These are phyloP conservation scores for Mortierella sp. DNA, from an alignment of 371 early-diverging fungal genomes.

Conservation along the genomic window DNA sequence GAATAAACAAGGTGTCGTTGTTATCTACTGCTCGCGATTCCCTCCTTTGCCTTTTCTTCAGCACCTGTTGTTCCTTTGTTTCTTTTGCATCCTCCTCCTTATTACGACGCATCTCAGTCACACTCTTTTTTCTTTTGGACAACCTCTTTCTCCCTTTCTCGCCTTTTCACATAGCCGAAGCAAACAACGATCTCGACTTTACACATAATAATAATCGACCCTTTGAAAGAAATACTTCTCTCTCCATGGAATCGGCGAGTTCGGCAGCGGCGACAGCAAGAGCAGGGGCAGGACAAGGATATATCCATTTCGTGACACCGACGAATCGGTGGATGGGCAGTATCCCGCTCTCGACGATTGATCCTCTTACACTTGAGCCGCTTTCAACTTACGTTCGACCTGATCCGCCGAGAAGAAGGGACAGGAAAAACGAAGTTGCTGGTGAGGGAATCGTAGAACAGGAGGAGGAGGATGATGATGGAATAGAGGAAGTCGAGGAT, in stretches of 20 bases:
- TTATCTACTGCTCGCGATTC: not conserved
- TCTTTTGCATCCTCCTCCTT: not conserved
- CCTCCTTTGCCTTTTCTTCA: too few relatives aligned
- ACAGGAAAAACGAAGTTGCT: not conserved
- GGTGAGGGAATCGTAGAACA: not conserved
- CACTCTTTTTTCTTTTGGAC: not conserved
- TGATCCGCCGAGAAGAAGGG: not conserved
- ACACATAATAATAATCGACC: not conserved
- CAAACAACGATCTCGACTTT: not conserved
- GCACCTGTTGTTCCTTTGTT: not conserved
- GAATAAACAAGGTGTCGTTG: not conserved
- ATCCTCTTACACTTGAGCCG: slow-evolving; percentile 53
- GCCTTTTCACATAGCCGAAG: not conserved
- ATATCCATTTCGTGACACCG: slow-evolving; percentile 54
- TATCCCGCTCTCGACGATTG: slow-evolving; percentile 45
- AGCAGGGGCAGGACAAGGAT: not conserved
- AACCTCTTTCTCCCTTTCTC: not conserved
- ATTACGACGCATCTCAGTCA: not conserved
- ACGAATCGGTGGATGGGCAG: slow-evolving; percentile 56
- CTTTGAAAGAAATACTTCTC: too few relatives aligned
- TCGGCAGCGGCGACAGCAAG: not conserved
- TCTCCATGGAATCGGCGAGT: not conserved
- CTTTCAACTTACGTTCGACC: slow-evolving; percentile 46
- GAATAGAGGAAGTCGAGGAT: not conserved
- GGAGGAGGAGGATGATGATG: not conserved